phyloP scores from a whole-genome alignment of 2,329 filamentous ascomycete species.

The Diplodia scrobiculata region DNA sequence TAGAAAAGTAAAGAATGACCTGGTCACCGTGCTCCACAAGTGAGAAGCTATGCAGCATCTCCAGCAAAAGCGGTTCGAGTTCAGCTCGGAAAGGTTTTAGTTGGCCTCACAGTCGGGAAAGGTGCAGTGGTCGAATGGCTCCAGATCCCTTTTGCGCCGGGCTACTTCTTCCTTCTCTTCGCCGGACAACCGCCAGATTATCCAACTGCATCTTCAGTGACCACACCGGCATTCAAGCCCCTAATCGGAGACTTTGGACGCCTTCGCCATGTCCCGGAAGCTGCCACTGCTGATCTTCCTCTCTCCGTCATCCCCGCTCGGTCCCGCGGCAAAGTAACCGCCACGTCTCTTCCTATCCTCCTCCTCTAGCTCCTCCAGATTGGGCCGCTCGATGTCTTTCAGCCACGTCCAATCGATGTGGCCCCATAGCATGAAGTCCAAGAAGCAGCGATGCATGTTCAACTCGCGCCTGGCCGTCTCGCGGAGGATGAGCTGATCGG shows the following conservation, averaged over 20 bases:
- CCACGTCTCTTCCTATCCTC: not conserved
- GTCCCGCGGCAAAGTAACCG: not conserved
- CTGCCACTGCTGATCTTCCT: constrained; percentile 14
- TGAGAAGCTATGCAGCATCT: no score
- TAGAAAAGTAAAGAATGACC: no score
- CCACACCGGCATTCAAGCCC: not conserved
- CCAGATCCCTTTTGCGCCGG: not conserved
- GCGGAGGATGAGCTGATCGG: constrained; percentile 29
- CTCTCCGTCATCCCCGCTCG: not conserved
- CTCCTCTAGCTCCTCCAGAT: constrained; percentile 8
- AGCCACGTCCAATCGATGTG: constrained; percentile 17
- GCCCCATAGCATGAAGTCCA: constrained; percentile 26
- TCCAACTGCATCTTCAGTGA: not conserved
- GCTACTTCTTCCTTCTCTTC: not conserved
- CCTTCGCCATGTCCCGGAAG: not conserved
- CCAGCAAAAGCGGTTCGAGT: no score
- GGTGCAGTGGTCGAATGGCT: no score
- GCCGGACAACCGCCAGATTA: not conserved
- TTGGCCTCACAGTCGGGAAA: no score
- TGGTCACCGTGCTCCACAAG: no score
- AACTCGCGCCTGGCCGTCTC: constrained; percentile 28
- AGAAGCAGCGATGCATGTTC: constrained; percentile 24
- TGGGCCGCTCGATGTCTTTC: not conserved
- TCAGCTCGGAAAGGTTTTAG: no score
- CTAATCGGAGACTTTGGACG: not conserved